Evolutionary conservation across 345 rosid species (phyloP), one percentile per base, ranked within the genome.

Genomic region (Conringia planisiliqua): DNA sequence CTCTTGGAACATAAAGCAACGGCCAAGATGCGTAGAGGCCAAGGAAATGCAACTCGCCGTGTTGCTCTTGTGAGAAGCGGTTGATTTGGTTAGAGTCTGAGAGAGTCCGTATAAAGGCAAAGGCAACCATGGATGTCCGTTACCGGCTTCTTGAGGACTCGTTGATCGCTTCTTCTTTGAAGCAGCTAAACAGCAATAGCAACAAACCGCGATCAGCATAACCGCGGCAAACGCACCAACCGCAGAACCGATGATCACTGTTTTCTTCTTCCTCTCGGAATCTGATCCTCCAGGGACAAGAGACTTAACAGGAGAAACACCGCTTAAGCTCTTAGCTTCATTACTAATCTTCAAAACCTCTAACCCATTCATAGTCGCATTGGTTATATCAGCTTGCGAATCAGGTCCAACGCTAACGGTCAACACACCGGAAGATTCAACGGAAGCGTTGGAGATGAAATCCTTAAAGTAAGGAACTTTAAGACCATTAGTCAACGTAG

Each of bases 321-420:
- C 98, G 39, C 85, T 84, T 64, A 96, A 77, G 83, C 97, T 92
- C 68, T 82, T 77, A 71, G 83, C 96, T 43, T 80, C 84, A 50
- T 90, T 96, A 84, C 93, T 90, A 35, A 96, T 80, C 84, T 88
- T 96, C 80, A 96, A 70, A 71, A 96, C 82, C 89, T 96, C 99
- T 87, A 96, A 65, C 7, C 97, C 99, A 43, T 88, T 95, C 86
- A 96, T 50, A 9, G 91, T 88, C 3, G 91, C 97, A 36, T 90
- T 86, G 1, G 85, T 66, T 39, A 75, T 42, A 74, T 83, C 96
- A 0, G 94, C 83, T 72, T 63, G 24, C 9, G 70, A 9, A 79
- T 95, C 98, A 2, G 99, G 99, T 46, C 99, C 99, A 70, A 95
- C 80, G 46, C 98, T 92, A 64, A 95, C 92, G 18, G 91, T 92